These are phyloP conservation scores for Camelina sativa DNA, from an alignment of 345 rosid species.

Conservation along the genomic window DNA sequence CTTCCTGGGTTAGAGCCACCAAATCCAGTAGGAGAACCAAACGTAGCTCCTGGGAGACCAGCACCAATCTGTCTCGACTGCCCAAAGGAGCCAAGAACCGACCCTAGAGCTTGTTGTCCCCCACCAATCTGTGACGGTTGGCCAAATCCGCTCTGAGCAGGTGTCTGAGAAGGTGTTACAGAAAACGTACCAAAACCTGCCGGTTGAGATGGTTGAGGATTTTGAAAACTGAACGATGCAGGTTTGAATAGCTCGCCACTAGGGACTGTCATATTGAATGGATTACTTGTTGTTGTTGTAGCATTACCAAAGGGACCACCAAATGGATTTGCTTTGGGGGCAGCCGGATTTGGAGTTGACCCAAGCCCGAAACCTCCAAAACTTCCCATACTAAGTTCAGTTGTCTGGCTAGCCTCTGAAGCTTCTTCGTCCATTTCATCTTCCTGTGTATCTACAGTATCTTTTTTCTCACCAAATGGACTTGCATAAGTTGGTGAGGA, in stretches of 20 bases:
- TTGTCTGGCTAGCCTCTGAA: slow-evolving; percentile 62
- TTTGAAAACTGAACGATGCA: slow-evolving; percentile 82
- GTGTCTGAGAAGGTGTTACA: slow-evolving; percentile 63
- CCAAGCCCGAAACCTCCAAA: slow-evolving; percentile 80
- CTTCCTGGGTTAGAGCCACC: slow-evolving; percentile 46
- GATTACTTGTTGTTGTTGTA: slow-evolving; percentile 55
- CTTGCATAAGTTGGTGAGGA: slow-evolving; percentile 47
- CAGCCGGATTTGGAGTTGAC: slow-evolving; percentile 53
- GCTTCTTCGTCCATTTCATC: slow-evolving; percentile 99
- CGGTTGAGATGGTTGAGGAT: slow-evolving; percentile 69
- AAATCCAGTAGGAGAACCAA: slow-evolving; percentile 60
- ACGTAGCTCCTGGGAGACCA: slow-evolving; percentile 65
- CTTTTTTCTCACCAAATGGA: slow-evolving; percentile 50
- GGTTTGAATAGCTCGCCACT: slow-evolving; percentile 87
- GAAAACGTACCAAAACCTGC: slow-evolving; percentile 57
- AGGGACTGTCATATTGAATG: slow-evolving; percentile 64
- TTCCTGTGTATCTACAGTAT: slow-evolving; percentile 59
- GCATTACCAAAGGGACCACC: slow-evolving; percentile 72
- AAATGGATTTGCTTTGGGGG: slow-evolving; percentile 70
- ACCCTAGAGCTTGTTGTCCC: slow-evolving; percentile 89
- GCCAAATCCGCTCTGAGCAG: slow-evolving; percentile 72
- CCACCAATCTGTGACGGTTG: slow-evolving; percentile 78
- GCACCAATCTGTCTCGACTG: slow-evolving; percentile 89
- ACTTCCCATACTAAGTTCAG: slow-evolving; percentile 70
- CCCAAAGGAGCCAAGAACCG: slow-evolving; percentile 95